These are phyloP conservation scores for Oryza punctata DNA, from an alignment of 176 grass and related monocot species.

Conservation along the genomic window DNA sequence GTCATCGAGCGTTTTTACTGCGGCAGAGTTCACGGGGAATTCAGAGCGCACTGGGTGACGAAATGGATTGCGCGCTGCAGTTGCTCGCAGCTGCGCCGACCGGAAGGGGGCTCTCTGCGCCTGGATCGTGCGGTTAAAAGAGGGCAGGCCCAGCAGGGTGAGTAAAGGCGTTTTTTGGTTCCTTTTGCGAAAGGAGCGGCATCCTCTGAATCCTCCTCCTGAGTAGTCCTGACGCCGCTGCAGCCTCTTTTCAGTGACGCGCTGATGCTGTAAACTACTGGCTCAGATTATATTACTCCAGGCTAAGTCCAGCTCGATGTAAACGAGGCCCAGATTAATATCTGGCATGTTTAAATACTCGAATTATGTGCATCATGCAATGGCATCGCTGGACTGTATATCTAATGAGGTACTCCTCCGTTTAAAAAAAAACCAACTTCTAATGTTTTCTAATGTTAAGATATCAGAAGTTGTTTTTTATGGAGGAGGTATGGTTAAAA, in stretches of 20 bases:
- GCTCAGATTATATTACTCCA: neutral
- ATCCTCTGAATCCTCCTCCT: neutral
- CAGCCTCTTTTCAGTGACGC: conserved; percentile 21
- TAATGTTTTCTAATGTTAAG: too few species aligned
- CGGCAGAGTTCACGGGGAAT: conserved; percentile 23
- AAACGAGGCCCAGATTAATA: neutral
- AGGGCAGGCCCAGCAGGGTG: conserved; percentile 22
- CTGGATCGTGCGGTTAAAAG: conserved; percentile 46
- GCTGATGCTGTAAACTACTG: conserved; percentile 1
- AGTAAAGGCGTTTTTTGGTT: conserved; percentile 58
- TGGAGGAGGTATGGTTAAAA: too few species aligned
- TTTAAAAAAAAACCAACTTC: too few species aligned
- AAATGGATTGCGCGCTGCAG: conserved; percentile 37
- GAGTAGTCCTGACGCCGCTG: conserved; percentile 16
- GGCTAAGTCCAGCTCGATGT: neutral
- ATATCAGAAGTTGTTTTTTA: too few species aligned
- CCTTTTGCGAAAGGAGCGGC: conserved; percentile 48
- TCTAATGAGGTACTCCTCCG: too few species aligned
- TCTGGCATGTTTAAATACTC: too few species aligned
- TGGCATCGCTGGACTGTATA: too few species aligned
- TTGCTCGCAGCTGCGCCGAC: conserved; percentile 14
- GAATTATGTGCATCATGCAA: too few species aligned
- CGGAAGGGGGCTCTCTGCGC: neutral
- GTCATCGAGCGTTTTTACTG: conserved; percentile 10
- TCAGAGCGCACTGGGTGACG: conserved; percentile 23